phyloP scores from a whole-genome alignment of 176 grass and related monocot genomes.

The Hyparrhenia diplandra region DNA sequence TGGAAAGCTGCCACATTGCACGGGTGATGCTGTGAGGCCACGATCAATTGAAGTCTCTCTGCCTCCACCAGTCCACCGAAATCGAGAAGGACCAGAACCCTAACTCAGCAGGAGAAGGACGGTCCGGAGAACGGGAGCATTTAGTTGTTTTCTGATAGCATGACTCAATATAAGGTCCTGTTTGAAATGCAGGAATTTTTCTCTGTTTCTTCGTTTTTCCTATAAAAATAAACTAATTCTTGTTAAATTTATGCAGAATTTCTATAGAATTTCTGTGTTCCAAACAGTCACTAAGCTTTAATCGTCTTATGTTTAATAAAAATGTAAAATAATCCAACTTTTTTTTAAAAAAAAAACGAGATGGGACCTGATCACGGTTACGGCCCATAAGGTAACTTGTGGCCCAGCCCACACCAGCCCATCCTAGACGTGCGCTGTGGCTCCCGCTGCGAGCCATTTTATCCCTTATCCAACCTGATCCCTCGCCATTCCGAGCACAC shows the following conservation, averaged over 20 bases:
- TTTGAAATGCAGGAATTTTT: too few relatives aligned
- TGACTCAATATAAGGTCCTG: too few relatives aligned
- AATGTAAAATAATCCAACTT: too few relatives aligned
- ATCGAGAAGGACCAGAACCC: not conserved
- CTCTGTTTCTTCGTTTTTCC: too few relatives aligned
- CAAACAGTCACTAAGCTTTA: too few relatives aligned
- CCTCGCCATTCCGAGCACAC: not conserved
- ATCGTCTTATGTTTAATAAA: too few relatives aligned
- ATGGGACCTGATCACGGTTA: not conserved
- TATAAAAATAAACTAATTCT: too few relatives aligned
- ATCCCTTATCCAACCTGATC: not conserved
- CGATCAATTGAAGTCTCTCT: not conserved
- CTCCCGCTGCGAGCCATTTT: not conserved
- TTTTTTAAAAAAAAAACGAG: too few relatives aligned
- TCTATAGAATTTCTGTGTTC: too few relatives aligned
- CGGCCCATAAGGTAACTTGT: not conserved
- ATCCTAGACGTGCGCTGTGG: not conserved
- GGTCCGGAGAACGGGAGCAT: not conserved
- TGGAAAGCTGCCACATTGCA: not conserved
- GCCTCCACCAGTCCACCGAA: not conserved
- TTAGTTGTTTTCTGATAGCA: not conserved
- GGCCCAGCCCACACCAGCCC: not conserved
- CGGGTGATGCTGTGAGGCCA: not conserved
- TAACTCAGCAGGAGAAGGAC: not conserved
- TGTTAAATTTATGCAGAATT: too few relatives aligned